Conservation (phyloP, 1,139 yeast species). For the Pichia norvegensis region DNA sequence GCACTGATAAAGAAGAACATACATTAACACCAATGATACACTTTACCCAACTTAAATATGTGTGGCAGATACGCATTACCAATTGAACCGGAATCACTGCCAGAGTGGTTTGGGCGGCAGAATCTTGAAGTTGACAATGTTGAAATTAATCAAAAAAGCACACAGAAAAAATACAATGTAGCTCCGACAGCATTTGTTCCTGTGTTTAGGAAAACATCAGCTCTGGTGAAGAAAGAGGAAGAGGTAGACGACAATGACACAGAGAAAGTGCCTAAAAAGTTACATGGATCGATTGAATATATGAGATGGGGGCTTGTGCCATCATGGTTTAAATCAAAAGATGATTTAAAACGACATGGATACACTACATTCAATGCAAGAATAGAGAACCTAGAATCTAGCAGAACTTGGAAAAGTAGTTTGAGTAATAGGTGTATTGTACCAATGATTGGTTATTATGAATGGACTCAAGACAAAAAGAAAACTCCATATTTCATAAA, state of each 20-base stretch:
- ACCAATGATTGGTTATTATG: slow-evolving; percentile 79
- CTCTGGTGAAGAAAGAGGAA: slow-evolving; percentile 44
- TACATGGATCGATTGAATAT: slow-evolving; percentile 15
- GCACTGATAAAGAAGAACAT: too few species aligned
- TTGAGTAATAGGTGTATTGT: slow-evolving; percentile 51
- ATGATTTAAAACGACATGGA: slow-evolving; percentile 3
- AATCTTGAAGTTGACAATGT: slow-evolving; percentile 20
- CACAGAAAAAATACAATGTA: slow-evolving; percentile 35
- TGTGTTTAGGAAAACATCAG: slow-evolving; percentile 36
- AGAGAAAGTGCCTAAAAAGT: neutral
- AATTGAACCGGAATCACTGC: slow-evolving; percentile 23
- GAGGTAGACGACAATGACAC: neutral
- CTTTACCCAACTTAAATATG: too few species aligned
- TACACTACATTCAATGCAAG: slow-evolving; percentile 54
- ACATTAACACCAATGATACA: too few species aligned
- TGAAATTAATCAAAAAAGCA: slow-evolving; percentile 9
- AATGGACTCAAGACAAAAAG: slow-evolving; percentile 43
- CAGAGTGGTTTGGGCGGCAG: slow-evolving; percentile 21
- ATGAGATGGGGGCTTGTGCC: slow-evolving; percentile 64
- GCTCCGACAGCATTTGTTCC: slow-evolving; percentile 46
- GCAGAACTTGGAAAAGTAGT: slow-evolving; percentile 45
- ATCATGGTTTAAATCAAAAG: slow-evolving; percentile 36
- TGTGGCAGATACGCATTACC: slow-evolving; percentile 43
- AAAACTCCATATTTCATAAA: slow-evolving; percentile 62
- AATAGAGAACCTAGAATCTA: slow-evolving; percentile 42